These are phyloP conservation scores for Nannochloropsis granulata DNA, from an alignment of 108 stramenopile genomes.

Conservation along the genomic window DNA sequence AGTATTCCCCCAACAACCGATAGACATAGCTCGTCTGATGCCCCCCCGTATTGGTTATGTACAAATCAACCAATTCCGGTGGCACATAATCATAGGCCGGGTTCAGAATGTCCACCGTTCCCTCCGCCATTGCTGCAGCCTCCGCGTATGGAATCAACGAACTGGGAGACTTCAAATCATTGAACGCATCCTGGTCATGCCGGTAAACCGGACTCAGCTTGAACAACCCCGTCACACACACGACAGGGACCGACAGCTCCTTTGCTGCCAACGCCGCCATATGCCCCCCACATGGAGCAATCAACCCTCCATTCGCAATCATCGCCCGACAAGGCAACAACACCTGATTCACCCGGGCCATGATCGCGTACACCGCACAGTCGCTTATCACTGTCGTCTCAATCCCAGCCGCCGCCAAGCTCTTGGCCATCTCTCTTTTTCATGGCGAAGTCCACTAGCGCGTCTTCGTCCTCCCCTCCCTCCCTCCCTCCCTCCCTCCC, in stretches of 20 bases:
- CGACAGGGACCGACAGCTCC: constrained; percentile 77
- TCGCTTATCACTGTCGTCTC: constrained; percentile 58
- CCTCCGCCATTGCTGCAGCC: constrained; percentile 35
- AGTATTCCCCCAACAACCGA: constrained; percentile 77
- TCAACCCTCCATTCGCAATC: constrained; percentile 86
- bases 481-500: no score
- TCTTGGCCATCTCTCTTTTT: constrained; percentile 48
- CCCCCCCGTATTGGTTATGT: constrained; percentile 83
- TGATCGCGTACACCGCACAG: constrained; percentile 52
- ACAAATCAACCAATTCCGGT: constrained; percentile 74
- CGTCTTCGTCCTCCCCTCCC: no score
- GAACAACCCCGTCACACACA: constrained; percentile 81
- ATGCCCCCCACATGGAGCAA: constrained; percentile 71
- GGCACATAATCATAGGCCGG: constrained; percentile 89
- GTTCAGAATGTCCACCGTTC: constrained; percentile 49
- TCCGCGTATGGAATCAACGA: constrained; percentile 50
- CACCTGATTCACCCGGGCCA: constrained; percentile 78
- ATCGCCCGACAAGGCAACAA: constrained; percentile 83
- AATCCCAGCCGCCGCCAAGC: constrained; percentile 63
- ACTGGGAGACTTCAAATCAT: constrained; percentile 59
- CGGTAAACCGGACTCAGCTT: constrained; percentile 93
- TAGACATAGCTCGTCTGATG: constrained; percentile 91
- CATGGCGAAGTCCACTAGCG: no score
- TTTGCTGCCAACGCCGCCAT: constrained; percentile 80
- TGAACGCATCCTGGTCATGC: constrained; percentile 85